These are phyloP conservation scores for Neurospora sp. DNA, from an alignment of 495 filamentous ascomycete species.

Conservation along the genomic window DNA sequence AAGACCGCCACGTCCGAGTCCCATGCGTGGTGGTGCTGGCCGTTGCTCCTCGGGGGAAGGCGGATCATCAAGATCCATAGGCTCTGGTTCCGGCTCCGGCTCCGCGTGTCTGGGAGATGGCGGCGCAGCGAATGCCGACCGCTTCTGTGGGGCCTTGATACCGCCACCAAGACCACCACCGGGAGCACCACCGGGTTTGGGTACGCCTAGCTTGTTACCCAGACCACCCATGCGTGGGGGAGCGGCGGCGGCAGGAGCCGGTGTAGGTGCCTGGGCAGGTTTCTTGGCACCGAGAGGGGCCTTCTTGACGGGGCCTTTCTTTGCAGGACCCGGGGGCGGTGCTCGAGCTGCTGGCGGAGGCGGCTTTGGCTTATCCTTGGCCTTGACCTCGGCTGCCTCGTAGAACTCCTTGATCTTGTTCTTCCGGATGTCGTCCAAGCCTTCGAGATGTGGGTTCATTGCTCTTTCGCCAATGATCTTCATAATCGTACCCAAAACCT, in stretches of 20 bases:
- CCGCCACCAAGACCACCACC: conserved; percentile 48
- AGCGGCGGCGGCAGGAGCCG: conserved; percentile 31
- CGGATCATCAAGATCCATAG: conserved; percentile 13
- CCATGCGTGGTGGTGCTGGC: conserved; percentile 55
- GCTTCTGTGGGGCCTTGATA: conserved; percentile 60
- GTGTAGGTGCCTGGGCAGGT: conserved; percentile 29
- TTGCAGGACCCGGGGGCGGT: conserved; percentile 40
- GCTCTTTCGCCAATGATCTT: conserved; percentile 95
- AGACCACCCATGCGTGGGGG: conserved; percentile 43
- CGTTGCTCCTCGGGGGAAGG: conserved; percentile 3
- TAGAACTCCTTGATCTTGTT: conserved; percentile 93
- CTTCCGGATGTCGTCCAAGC: conserved; percentile 91
- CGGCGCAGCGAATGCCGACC: conserved; percentile 50
- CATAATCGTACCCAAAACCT: conserved; percentile 90
- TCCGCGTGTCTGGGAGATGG: conserved; percentile 32
- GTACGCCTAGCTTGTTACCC: conserved; percentile 49
- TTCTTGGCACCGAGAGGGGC: conserved; percentile 30
- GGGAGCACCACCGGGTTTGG: conserved; percentile 41
- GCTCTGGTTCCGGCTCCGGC: conserved; percentile 1
- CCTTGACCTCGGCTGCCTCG: conserved; percentile 87
- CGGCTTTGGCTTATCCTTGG: conserved; percentile 92
- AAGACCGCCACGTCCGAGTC: conserved; percentile 49
- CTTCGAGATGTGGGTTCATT: conserved; percentile 95
- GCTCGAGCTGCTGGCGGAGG: conserved; percentile 52
- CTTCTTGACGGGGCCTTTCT: conserved; percentile 39